Base-by-base conservation (phyloP, 2,329 filamentous ascomycete species). In the Paecilomyces sp. region DNA sequence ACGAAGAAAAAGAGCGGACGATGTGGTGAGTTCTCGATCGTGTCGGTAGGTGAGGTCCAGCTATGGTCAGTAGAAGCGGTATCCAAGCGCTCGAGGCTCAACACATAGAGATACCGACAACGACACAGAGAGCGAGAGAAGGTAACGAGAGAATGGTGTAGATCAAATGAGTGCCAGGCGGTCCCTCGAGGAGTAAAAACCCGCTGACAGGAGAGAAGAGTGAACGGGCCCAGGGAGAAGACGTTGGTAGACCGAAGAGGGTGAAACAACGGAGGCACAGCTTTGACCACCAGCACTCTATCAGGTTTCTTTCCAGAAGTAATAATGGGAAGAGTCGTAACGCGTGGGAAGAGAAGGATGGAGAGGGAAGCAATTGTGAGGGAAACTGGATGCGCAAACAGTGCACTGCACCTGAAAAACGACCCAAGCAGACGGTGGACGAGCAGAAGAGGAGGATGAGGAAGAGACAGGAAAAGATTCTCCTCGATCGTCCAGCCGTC, bases 401-500 rank as follows among this genome's bases (percentile, higher is more conserved):
- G 51, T 53, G 51, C 51, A 28, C 51, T 53, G 51, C 51, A 53
- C 51, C 7, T 22, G 41, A 47, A 28, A 15, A 15, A 51, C n/a
- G 47, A 24, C 51, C 28, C 51, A 53, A 22, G 24, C 18, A 25
- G 24, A 25, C 24, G 22, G 57, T 56, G 50, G 55, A 52, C 31
- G 57, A 57, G 57, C 58, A 58, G 50, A 54, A 24, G 34, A 51
- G 36, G 34, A 60, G 57, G 60, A 60, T 61, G 61, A 60, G 41
- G 13, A 51, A 52, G 53, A 47, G 33, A 31, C 36, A 47, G 41
- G 54, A 25, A 56, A 31, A 36, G 33, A 25, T 15, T 36, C 15
- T 30, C 24, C 3, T 24, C 5, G 51, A 30, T 30, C 28, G n/a
- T 30, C 28, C 18, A 18, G 7, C 41, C 41, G 8, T 47, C 41